Percentiles rank a stretch among this genome's conserved stretches.
Conservation (phyloP, 2,329 filamentous ascomycete genomes). For the Cadophora sp. region DNA sequence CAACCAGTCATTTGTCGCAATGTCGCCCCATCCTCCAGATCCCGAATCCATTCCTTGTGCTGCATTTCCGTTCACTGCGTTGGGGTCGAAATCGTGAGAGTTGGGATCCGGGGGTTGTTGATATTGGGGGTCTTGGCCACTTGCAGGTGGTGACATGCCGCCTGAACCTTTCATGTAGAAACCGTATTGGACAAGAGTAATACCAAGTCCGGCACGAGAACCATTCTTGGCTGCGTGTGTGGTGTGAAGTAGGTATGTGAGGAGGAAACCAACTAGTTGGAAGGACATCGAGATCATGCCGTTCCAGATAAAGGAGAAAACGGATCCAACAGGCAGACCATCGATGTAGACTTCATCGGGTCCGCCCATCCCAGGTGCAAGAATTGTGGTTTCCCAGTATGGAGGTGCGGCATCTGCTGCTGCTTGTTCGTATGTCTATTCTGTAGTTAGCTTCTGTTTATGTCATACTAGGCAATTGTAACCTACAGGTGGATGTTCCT, state of each 20-base stretch:
- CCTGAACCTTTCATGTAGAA: slow-evolving; percentile 85
- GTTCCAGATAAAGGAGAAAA: slow-evolving; percentile 91
- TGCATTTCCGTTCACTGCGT: slow-evolving; percentile 60
- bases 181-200: slow-evolving; percentile 95
- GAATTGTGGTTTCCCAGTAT: slow-evolving; percentile 98
- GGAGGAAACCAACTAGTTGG: slow-evolving; percentile 94
- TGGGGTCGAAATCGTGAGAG: slow-evolving; percentile 84
- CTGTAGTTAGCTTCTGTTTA: slow-evolving; percentile 21
- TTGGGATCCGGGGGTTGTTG: slow-evolving; percentile 85
- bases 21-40: slow-evolving; percentile 57
- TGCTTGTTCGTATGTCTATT: slow-evolving; percentile 94
- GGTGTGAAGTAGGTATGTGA: slow-evolving; percentile 97
- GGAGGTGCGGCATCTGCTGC: slow-evolving; percentile 94
- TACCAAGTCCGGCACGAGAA: slow-evolving; percentile 89
- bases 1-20: slow-evolving; percentile 84
- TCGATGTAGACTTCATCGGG: slow-evolving; percentile 96
- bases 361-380: slow-evolving; percentile 89
- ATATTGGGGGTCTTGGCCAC: slow-evolving; percentile 60
- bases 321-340: slow-evolving; percentile 87
- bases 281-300: slow-evolving; percentile 98
- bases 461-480: slow-evolving; percentile 14
- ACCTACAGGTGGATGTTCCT: slow-evolving; percentile 92
- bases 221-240: slow-evolving; percentile 98
- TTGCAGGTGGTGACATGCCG: slow-evolving; percentile 49
- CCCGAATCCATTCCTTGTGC: slow-evolving; percentile 47